Evolutionary conservation across 1,284 basidiomycete species (phyloP).

Genomic region (Puccinia polysora): DNA sequence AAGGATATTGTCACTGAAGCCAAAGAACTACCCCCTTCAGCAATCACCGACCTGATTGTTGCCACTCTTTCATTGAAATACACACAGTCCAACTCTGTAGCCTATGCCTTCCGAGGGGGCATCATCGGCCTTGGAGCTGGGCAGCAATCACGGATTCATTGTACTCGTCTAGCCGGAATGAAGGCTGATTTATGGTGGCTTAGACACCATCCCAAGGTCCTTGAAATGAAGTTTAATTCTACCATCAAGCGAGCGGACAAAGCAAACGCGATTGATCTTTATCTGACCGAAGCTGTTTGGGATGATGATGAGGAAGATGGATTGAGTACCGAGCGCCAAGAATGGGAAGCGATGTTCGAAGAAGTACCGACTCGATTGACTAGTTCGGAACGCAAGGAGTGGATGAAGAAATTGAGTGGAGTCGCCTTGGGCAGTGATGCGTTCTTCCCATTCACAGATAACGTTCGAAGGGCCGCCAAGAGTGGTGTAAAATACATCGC

Average conservation of each 20-base stretch:
- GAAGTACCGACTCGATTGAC: constrained; percentile 66
- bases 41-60: constrained; percentile 79
- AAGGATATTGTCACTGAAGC: constrained; percentile 80
- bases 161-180: constrained; percentile 90
- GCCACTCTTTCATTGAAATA: constrained; percentile 97
- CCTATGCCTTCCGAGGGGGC: constrained; percentile 87
- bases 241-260: constrained; percentile 96
- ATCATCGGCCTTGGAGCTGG: constrained; percentile 95
- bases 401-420: constrained; percentile 68
- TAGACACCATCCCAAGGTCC: constrained; percentile 87
- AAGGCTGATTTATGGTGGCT: constrained; percentile 99
- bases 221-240: constrained; percentile 89
- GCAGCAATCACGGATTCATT: constrained; percentile 98
- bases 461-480: constrained; percentile 85
- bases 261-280: constrained; percentile 95
- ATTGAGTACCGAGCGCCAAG: constrained; percentile 63
- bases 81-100: constrained; percentile 98
- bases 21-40: constrained; percentile 72
- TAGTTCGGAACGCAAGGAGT: constrained; percentile 67
- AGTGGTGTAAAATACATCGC: constrained; percentile 89
- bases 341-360: constrained; percentile 89
- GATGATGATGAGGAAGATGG: constrained; percentile 62
- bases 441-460: constrained; percentile 99
- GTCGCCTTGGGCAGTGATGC: constrained; percentile 93
- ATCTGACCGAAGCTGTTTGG: constrained; percentile 82